Evolutionary conservation across 805 yeast species (phyloP), one percentile per base, ranked within the genome.

Genomic region (Isabelozyma gotoi): DNA sequence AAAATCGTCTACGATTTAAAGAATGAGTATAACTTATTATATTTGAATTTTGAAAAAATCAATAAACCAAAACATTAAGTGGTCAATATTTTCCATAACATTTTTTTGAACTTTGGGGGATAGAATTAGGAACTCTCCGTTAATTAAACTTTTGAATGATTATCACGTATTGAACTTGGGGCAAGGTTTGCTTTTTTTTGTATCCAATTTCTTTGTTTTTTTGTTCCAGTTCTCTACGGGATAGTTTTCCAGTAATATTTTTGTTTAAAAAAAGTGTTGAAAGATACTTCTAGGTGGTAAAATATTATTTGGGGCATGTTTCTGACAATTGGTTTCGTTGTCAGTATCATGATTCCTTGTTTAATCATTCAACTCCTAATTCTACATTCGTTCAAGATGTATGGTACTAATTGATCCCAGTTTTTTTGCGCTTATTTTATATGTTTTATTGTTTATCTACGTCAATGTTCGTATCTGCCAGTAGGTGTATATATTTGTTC

Each of bases 1-100:
- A 77, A 76, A 56, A 81, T 84, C 21, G 65, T 83, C 41, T 85
- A 88, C 67, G 96, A 88, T 59, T 71, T 89, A 59, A 83, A 78
- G 49, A 66, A 70, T 44, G 84, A 80, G 48, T 87, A 88, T 65
- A 82, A 80, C 49, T 71, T 89, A 62, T 73, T 88, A 50, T 89
- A 86, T 63, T 70, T 83, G 57, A 80, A 81, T 59, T 88, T 82
- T 59, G 82, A 77, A 50, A 73, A 67, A 45, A 37, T 12, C 21
- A 17, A 19, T 24, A 19, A 16, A 7, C 18, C 34, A 32, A 32
- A 14, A 10, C 16, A 32, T 17, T 34, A 34, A 34, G 19, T 32
- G 15, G 8, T 21, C 34, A 7, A 2, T 32, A 5, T 32, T 10
- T 7, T 32, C 15, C n/a, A n/a, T n/a, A n/a, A n/a, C n/a, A n/a